phyloP scores from a whole-genome alignment of 1,139 yeast genomes.

The Geotrichum cucujoidarum region DNA sequence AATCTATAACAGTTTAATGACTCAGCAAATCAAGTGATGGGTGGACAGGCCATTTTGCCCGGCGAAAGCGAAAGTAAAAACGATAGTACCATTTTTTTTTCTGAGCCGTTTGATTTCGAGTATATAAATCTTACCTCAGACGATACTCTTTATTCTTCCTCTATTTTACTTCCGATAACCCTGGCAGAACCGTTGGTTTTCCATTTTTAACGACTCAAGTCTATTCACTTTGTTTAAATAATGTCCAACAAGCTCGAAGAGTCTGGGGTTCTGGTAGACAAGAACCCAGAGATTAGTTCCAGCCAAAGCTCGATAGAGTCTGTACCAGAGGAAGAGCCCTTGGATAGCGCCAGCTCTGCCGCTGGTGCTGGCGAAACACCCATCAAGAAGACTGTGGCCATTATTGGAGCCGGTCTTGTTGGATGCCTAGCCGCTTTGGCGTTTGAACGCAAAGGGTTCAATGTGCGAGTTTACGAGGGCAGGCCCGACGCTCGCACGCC shows the following conservation, averaged over 20 bases:
- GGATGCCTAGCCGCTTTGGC: slow-evolving; percentile 87
- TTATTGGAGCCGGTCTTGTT: slow-evolving; percentile 71
- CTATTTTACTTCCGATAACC: no score
- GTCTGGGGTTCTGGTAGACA: slow-evolving; percentile 2
- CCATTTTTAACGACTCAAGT: no score
- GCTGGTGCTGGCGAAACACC: neutral
- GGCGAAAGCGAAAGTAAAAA: no score
- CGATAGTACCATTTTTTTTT: no score
- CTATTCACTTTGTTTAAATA: no score
- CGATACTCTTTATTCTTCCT: no score
- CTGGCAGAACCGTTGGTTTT: no score
- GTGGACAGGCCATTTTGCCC: no score
- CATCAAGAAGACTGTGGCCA: slow-evolving; percentile 26
- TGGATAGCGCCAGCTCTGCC: neutral
- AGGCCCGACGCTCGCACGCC: slow-evolving; percentile 39
- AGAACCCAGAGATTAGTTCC: neutral
- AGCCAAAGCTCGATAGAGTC: neutral
- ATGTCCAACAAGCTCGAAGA: slow-evolving; percentile 2
- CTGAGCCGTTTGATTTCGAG: no score
- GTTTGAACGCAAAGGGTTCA: slow-evolving; percentile 64
- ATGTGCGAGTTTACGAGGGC: slow-evolving; percentile 66
- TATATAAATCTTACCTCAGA: no score
- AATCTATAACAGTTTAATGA: no score
- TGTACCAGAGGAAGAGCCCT: neutral
- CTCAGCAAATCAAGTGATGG: no score